Base-by-base conservation (phyloP, 176 grass and related monocot genomes). In the Musa troglodytarum region DNA sequence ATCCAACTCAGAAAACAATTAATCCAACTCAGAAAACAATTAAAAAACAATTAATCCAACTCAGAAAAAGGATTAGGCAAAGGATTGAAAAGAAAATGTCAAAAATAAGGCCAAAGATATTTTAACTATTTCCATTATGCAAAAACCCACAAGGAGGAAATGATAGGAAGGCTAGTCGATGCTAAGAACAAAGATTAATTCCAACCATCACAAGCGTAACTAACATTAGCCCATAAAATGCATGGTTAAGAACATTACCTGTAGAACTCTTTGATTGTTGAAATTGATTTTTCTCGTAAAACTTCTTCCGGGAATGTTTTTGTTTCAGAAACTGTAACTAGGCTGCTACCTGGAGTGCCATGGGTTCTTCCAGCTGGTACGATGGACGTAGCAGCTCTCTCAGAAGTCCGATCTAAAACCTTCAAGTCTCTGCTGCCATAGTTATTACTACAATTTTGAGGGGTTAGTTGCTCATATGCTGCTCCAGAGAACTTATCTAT, bases 211-310 rank as follows among this genome's bases (percentile, higher is more conserved):
- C 34, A 43, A 43, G 34, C 4, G 0, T 43, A 43, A 43, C 34
- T 43, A 43, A 43, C 34, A 43, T 43, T 43, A 43, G 14, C 11
- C 34, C 24, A 9, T 2, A 56, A 74, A n/a, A 26, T 11, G 10
- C 7, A 29, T 9, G 72, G 56, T 17, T 55, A 14, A 74, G 12
- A 56, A 28, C 2, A 57, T 4, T 85, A 98, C 94, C 94, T 98
- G 73, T 93, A 90, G 74, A 88, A 98, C 81, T 98, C 94, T 67
- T 75, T 79, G 80, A 98, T 93, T 72, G 90, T 70, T 15, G 80
- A 86, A 77, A 98, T 67, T 71, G 94, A 87, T 85, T 91, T 98
- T 52, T 93, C 88, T 83, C 75, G 82, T 53, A 98, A 71, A 49
- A 82, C 80, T 67, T 85, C 84, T 62, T 89, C 82, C 9, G 90